Evolutionary conservation across 495 filamentous ascomycete genomes (phyloP).

Genomic region (Tuber borchii): DNA sequence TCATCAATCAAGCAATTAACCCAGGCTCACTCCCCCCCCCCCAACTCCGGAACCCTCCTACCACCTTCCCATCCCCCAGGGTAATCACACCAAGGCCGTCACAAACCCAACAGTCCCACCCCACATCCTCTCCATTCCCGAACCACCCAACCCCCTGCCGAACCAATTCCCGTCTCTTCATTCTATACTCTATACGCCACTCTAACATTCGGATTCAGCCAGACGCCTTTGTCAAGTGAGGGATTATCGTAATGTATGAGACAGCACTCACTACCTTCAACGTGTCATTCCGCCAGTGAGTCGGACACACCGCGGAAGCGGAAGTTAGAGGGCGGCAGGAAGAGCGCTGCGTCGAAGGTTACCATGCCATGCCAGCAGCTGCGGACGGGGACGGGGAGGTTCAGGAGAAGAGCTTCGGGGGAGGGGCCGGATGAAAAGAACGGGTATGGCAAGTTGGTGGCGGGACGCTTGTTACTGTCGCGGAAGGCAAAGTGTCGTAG

Average conservation of each 20-base stretch:
- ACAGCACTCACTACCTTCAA: slow-evolving; percentile 79
- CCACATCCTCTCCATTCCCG: slow-evolving; percentile 42
- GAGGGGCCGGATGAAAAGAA: slow-evolving; percentile 63
- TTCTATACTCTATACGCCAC: slow-evolving; percentile 63
- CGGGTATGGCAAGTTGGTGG: slow-evolving; percentile 63
- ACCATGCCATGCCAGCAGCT: slow-evolving; percentile 86
- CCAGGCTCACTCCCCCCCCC: slow-evolving; percentile 47
- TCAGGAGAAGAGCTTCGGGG: slow-evolving; percentile 51
- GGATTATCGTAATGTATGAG: slow-evolving; percentile 73
- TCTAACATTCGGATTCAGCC: slow-evolving; percentile 68
- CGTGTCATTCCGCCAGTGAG: slow-evolving; percentile 57
- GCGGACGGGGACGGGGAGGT: slow-evolving; percentile 58
- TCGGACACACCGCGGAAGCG: slow-evolving; percentile 68
- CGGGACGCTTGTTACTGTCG: slow-evolving; percentile 58
- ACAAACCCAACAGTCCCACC: slow-evolving; percentile 28
- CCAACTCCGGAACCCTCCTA: slow-evolving; percentile 28
- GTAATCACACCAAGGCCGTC: slow-evolving; percentile 13
- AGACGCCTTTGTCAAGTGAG: slow-evolving; percentile 55
- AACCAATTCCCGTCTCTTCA: slow-evolving; percentile 52
- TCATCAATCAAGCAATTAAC: slow-evolving; percentile 70
- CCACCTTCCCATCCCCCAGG: too few relatives aligned
- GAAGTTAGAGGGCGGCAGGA: slow-evolving; percentile 49
- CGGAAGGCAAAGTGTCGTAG: slow-evolving; percentile 85
- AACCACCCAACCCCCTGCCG: slow-evolving; percentile 41
- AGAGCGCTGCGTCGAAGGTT: slow-evolving; percentile 54